phyloP scores from a whole-genome alignment of 495 filamentous ascomycete species.

The Parmelia sp. region DNA sequence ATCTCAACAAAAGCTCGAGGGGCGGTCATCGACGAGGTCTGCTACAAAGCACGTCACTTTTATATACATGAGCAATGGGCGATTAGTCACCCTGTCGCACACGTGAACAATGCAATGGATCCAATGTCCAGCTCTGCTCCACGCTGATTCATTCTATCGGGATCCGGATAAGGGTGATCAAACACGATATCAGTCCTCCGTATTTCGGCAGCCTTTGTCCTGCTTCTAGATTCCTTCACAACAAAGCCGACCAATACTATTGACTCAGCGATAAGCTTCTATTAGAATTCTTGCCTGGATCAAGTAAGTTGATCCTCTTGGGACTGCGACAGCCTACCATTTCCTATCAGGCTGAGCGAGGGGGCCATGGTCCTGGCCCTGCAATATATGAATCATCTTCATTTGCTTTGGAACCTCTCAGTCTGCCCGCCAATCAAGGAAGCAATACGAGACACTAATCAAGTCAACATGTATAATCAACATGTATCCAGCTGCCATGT shows the following conservation, averaged over 20 bases:
- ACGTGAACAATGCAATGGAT: neutral
- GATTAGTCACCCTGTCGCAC: neutral
- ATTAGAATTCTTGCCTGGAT: conserved; percentile 10
- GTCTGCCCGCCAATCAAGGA: neutral
- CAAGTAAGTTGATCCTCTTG: neutral
- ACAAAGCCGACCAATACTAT: neutral
- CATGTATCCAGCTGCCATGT: neutral
- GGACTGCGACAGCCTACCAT: neutral
- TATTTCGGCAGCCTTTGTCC: neutral
- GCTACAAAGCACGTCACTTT: neutral
- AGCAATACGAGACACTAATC: neutral
- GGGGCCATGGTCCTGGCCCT: neutral
- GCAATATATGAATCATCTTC: neutral
- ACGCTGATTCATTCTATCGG: no score
- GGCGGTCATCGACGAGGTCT: neutral
- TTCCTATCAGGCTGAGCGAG: conserved; percentile 1
- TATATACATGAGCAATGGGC: neutral
- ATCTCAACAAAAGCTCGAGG: no score
- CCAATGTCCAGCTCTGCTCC: neutral
- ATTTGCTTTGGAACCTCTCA: neutral
- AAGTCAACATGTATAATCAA: no score
- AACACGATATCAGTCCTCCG: no score
- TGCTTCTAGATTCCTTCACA: neutral
- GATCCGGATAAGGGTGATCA: no score
- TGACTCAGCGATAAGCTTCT: neutral